Evolutionary conservation across 108 stramenopile species (phyloP), one percentile per base, ranked within the genome.

Genomic region (Aureococcus anophagefferens): DNA sequence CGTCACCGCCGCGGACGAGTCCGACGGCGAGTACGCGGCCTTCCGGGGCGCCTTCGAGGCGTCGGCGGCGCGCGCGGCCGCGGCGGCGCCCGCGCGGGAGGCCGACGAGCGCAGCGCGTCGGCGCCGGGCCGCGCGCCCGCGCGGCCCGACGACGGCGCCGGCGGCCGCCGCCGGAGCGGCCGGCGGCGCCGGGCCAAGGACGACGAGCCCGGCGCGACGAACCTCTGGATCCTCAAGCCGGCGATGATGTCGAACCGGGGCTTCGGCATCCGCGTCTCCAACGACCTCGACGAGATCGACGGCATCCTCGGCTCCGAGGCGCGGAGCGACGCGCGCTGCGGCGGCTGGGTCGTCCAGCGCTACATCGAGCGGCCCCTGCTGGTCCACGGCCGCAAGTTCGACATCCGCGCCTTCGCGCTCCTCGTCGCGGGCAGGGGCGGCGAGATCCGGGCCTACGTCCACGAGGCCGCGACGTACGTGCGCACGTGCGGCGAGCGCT

Each of bases 341-440:
- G 30, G 30, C 72, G 79, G 79, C 29, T 79, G 79, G 79, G 36
- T 79, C 21, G 76, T 77, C 17, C 79, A 79, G 33, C 37, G 72
- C 17, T 79, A 79, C 76, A 77, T 79, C 30, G 78, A 81, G 44
- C 34, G 76, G 59, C 83, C 83, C n/a, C 75, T 81, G n/a, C 67
- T 83, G 33, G 44, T 83, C 18, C 67, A 73, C 16, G 75, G 80
- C 32, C 65, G 83, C 32, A 83, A 83, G 67, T 83, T 83, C 31
- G 83, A 83, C 71, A 64, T 83, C 21, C 83, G 83, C 4, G 73
- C 74, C 37, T 83, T 75, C 40, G 80, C 76, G 31, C 74, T 83
- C 31, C 63, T 83, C 64, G 69, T 75, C 3, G 70, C 77, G n/a
- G 67, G 68, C 31, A 31, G 29, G 51, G 35, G 21, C 15, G 40